Percentiles rank a stretch among this genome's conserved stretches.
Conservation (phyloP, 1,284 basidiomycete genomes). For the Marasmius fiardii region DNA sequence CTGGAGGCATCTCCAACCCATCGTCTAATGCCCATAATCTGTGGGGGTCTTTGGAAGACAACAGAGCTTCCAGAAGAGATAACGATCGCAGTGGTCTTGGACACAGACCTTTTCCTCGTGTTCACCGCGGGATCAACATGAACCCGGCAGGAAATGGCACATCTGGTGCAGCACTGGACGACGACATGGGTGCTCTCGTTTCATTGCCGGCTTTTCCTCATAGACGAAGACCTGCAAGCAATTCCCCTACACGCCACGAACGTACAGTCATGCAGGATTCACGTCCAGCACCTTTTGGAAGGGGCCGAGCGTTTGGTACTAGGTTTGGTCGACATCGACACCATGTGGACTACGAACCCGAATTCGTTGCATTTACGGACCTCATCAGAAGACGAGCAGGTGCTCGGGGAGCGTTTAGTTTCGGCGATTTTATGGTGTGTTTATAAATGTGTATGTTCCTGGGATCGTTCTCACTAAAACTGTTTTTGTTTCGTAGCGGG, state of each 20-base stretch:
- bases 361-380: conserved; percentile 5
- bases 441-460: conserved; percentile 4
- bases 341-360: not conserved
- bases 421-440: conserved; percentile 64
- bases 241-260: conserved; percentile 3
- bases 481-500: conserved; percentile 45
- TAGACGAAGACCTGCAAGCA: not conserved
- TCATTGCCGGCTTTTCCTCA: not conserved
- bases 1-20: not conserved
- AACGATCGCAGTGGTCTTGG: not conserved
- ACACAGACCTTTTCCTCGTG: not conserved
- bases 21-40: not conserved
- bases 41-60: conserved; percentile 9
- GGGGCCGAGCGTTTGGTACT: not conserved
- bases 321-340: conserved; percentile 9
- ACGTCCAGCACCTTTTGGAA: not conserved
- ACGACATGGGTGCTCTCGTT: not conserved
- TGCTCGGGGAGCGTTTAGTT: conserved; percentile 23
- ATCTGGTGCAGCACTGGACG: not conserved
- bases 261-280: conserved; percentile 4
- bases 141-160: too few species aligned
- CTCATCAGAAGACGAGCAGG: conserved; percentile 12
- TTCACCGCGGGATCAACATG: not conserved
- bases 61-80: not conserved
- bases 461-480: not conserved